These are phyloP conservation scores for Clarireedia paspali DNA, from an alignment of 2,329 filamentous ascomycete species.

Conservation along the genomic window DNA sequence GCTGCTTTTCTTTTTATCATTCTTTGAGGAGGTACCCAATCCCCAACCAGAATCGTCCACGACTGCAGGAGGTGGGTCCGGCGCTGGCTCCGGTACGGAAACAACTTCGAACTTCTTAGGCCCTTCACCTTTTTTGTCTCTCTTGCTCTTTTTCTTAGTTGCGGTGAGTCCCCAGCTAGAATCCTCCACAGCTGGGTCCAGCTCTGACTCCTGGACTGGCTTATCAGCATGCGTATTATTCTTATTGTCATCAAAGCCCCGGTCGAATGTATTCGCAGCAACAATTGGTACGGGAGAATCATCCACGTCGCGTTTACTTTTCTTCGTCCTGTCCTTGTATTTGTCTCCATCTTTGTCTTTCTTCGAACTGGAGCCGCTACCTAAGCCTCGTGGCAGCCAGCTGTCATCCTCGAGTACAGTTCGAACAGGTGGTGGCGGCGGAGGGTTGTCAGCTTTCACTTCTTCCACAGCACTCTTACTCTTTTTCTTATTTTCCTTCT, in stretches of 20 bases:
- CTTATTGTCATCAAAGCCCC: background rate
- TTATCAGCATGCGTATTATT: background rate
- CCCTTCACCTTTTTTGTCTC: slow-evolving; percentile 37
- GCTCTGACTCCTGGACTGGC: slow-evolving; percentile 16
- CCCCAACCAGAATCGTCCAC: slow-evolving; percentile 14
- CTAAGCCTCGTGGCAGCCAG: background rate
- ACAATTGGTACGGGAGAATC: slow-evolving; percentile 27
- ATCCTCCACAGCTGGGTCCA: slow-evolving; percentile 24
- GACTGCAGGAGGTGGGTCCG: slow-evolving; percentile 24
- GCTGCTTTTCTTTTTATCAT: slow-evolving; percentile 37
- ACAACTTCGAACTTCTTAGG: slow-evolving; percentile 18
- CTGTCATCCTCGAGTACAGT: slow-evolving; percentile 36
- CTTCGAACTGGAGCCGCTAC: slow-evolving; percentile 34
- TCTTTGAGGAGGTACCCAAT: slow-evolving; percentile 26
- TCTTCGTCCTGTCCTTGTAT: slow-evolving; percentile 37
- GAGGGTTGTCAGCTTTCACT: slow-evolving; percentile 23
- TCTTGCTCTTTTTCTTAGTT: slow-evolving; percentile 28
- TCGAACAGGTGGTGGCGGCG: slow-evolving; percentile 13
- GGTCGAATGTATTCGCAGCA: slow-evolving; percentile 7
- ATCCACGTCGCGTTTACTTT: slow-evolving; percentile 29
- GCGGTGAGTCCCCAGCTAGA: slow-evolving; percentile 24
- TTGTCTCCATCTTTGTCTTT: slow-evolving; percentile 15
- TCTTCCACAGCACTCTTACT: slow-evolving; percentile 28
- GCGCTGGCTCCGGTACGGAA: slow-evolving; percentile 19
- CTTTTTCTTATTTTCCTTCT: slow-evolving; percentile 40